These are phyloP conservation scores for Hymenoscyphus scutula DNA, from an alignment of 2,329 filamentous ascomycete genomes.

Conservation along the genomic window DNA sequence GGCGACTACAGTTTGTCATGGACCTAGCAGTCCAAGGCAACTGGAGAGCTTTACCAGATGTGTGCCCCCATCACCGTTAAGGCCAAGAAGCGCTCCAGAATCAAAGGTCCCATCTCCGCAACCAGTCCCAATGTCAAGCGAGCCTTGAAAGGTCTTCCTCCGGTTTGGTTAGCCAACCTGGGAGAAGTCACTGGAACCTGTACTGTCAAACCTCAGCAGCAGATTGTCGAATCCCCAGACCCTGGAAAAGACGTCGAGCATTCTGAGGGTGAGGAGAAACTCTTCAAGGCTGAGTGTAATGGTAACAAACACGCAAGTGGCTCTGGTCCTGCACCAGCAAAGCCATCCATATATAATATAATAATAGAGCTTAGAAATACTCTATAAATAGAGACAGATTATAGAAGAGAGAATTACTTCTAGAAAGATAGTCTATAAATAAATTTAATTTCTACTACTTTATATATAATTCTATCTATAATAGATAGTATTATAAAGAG, in stretches of 20 bases:
- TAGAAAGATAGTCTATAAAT: too few species aligned
- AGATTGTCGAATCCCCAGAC: conserved; percentile 1
- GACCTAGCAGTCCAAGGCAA: neutral
- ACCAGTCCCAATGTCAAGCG: neutral
- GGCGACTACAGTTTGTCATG: conserved; percentile 7
- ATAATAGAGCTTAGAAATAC: too few species aligned
- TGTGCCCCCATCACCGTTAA: conserved; percentile 7
- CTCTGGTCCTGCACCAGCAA: neutral
- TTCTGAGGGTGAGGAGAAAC: conserved; percentile 2
- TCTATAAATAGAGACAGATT: too few species aligned
- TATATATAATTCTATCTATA: too few species aligned
- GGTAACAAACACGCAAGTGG: conserved; percentile 4
- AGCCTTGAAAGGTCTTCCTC: neutral
- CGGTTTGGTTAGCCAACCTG: conserved; percentile 6
- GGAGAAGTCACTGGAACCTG: conserved; percentile 2
- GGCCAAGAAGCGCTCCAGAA: neutral
- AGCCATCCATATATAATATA: too few species aligned
- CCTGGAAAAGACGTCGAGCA: conserved; percentile 8
- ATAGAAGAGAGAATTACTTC: too few species aligned
- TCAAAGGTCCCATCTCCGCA: neutral
- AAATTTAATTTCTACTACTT: too few species aligned
- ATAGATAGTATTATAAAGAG: too few species aligned
- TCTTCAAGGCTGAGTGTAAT: conserved; percentile 8
- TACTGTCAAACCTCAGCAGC: neutral
- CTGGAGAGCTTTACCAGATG: conserved; percentile 8